Evolutionary conservation across 768 basidiomycete species (phyloP), one percentile per base, ranked within the genome.

Genomic region (Psilocybe cyanescens): DNA sequence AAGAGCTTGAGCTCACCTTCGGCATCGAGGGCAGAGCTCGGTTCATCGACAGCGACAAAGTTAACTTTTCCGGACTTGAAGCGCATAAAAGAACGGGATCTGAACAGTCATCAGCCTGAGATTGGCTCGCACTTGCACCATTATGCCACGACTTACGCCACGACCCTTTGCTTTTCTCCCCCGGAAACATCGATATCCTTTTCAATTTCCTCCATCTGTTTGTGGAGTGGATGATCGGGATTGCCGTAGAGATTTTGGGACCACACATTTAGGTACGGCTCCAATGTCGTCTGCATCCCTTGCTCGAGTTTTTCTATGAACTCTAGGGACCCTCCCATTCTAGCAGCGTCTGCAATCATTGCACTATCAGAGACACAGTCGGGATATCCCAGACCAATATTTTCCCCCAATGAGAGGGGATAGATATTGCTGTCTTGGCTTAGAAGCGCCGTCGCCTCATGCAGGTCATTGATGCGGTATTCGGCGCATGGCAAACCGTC

Each of bases 21-120:
- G 3, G 87, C 79, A 57, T 89, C 87, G 35, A 87, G 64, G 4
- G 83, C 79, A 0, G 85, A 85, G 30, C 78, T 86, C 0, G 86
- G 85, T 65, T 88, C 86, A 61, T 89, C 87, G 2, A 83, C 77
- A 2, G 83, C 77, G 12, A 87, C 72, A 9, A 87, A 79, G 29
- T 76, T 78, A 29, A 81, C 75, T 2, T 78, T 70, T n/a, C 71
- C 72, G 8, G 74, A 77, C 39, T 71, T 73, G 58, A 76, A 71
- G 31, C 79, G 71, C 77, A 81, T 81, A 59, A 82, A 83, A 3
- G 75, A 76, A 7, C 82, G 82, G n/a, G 82, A 78, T 28, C 83
- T 77, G 35, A 9, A 16, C 12, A 44, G 41, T 5, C 14, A 44
- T 44, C 41, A 14, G 14, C 14, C 14, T 39, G 37, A 14, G 14